Evolutionary conservation across 441 rosid species (phyloP).

Genomic region (Dalechampia spathulata): DNA sequence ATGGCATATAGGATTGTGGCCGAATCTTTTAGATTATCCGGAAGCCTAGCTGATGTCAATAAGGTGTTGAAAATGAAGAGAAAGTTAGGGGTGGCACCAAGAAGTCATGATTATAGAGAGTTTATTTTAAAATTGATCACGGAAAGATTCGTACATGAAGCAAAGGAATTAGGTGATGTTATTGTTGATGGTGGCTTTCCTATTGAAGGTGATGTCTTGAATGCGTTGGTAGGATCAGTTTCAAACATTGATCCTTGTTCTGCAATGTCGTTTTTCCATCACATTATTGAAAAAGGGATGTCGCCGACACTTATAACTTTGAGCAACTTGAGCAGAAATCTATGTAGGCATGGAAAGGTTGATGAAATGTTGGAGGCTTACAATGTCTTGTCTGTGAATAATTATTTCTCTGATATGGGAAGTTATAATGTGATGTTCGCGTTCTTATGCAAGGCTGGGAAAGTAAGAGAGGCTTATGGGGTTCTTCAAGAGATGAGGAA

Average conservation of each 20-base stretch:
- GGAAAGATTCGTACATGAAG: slow-evolving; percentile 49
- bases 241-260: slow-evolving; percentile 55
- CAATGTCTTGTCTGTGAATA: slow-evolving; percentile 38
- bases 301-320: slow-evolving; percentile 53
- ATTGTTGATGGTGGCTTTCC: slow-evolving; percentile 67
- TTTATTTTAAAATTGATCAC: slow-evolving; percentile 52
- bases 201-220: slow-evolving; percentile 58
- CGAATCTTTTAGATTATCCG: slow-evolving; percentile 49
- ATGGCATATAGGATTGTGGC: slow-evolving; percentile 77
- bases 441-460: slow-evolving; percentile 63
- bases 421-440: slow-evolving; percentile 52
- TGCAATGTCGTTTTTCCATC: slow-evolving; percentile 43
- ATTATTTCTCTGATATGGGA: slow-evolving; percentile 49
- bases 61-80: slow-evolving; percentile 70
- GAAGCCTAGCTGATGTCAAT: slow-evolving; percentile 49
- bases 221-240: slow-evolving; percentile 60
- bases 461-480: slow-evolving; percentile 69
- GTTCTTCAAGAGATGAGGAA: slow-evolving; percentile 77
- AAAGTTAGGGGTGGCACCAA: slow-evolving; percentile 89
- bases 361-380: slow-evolving; percentile 46
- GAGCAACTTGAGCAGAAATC: slow-evolving; percentile 58
- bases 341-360: slow-evolving; percentile 47
- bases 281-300: slow-evolving; percentile 44
- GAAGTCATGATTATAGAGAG: slow-evolving; percentile 58
- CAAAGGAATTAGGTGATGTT: slow-evolving; percentile 59